phyloP scores from a whole-genome alignment of 2,329 filamentous ascomycete species.

The Cephalotrichum gorgonifer region DNA sequence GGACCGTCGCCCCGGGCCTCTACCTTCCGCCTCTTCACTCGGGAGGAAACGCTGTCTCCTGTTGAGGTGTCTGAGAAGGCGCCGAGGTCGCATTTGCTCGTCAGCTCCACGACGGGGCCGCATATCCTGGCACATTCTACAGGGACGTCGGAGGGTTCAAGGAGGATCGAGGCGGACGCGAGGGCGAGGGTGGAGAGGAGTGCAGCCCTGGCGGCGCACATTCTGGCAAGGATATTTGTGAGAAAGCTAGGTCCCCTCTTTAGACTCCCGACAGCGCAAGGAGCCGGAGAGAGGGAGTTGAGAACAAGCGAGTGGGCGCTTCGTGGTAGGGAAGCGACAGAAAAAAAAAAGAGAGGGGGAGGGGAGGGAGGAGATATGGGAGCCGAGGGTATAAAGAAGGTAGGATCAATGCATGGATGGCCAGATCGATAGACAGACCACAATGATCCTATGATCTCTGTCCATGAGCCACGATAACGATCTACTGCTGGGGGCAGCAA shows the following conservation, averaged over 20 bases:
- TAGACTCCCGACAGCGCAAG: background rate
- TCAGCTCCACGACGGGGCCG: constrained; percentile 31
- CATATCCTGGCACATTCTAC: constrained; percentile 28
- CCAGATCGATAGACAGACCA: no score
- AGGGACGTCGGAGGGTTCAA: constrained; percentile 25
- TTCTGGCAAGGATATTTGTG: no score
- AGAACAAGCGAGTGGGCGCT: constrained; percentile 9
- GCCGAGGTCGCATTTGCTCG: constrained; percentile 21
- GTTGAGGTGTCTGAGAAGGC: background rate
- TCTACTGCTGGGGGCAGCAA: background rate
- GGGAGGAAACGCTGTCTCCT: constrained; percentile 7
- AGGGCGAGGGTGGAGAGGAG: constrained; percentile 10
- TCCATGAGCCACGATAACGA: no score
- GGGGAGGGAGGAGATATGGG: no score
- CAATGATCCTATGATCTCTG: no score
- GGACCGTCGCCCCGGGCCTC: background rate
- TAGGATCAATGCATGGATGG: no score
- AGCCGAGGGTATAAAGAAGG: no score
- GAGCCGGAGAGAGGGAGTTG: background rate
- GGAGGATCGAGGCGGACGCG: constrained; percentile 15
- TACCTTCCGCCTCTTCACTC: constrained; percentile 15
- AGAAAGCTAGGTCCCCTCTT: no score
- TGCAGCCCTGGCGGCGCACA: background rate
- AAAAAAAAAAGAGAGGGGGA: background rate
- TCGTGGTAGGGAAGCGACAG: constrained; percentile 4